Base-by-base conservation (phyloP, 1,139 yeast genomes). In the Magnusiomyces sp. region DNA sequence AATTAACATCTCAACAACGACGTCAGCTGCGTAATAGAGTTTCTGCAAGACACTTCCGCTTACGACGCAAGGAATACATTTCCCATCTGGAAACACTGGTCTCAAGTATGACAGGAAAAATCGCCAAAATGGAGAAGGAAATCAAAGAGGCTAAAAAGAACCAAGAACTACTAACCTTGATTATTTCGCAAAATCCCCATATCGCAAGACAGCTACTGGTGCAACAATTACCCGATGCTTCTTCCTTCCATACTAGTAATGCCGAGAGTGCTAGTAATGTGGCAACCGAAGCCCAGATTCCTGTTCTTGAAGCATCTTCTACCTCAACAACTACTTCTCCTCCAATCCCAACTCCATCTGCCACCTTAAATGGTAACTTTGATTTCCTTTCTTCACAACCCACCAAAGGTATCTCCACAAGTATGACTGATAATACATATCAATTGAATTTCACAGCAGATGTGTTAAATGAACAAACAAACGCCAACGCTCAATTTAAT, bases 41-140 rank as follows among this genome's bases (percentile, higher is more conserved):
- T 13, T 62, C 66, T 5, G 68, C 68, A 2, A 55, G 68, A 14
- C 67, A 64, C 48, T 64, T 64, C 52, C 58, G 68, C 5, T 56
- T 63, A 45, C 57, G 68, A n/a, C 53, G 68, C 43, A 64, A 64
- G 53, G 67, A 62, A 54, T 64, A 63, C 50, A 63, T 64, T 47
- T 53, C 61, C 14, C 65, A 63, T 42, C 56, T 64, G 23, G 68
- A 64, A 48, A 52, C 55, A 37, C 56, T 61, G 27, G 61, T 63
- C 11, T 54, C 56, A 27, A 59, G 56, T 37, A 55, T 59, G 57
- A 55, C 62, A 32, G 47, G 53, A 7, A 61, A 62, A 49, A 55
- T 62, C 34, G 46, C 52, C 32, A 42, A 47, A 31, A 54, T 62
- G 41, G 56, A 56, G 48, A 37, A 52, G 19, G 56, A 53, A 40